Conservation (phyloP, 2,329 filamentous ascomycete species). For the Fusarium sambucinum region DNA sequence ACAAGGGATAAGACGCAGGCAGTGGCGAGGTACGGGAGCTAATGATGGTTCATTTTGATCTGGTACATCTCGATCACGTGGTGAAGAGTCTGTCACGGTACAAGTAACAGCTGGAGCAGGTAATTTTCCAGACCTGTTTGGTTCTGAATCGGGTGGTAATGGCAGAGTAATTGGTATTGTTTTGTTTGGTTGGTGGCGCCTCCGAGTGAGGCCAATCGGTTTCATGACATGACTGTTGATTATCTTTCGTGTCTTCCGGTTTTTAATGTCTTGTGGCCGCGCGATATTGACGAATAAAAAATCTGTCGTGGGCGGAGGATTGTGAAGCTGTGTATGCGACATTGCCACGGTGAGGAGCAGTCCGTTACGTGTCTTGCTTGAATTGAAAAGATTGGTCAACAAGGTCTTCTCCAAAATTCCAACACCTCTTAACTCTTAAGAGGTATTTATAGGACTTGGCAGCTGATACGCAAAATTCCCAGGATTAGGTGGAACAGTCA, state of each 20-base stretch:
- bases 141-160: not conserved
- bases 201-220: conserved; percentile 1
- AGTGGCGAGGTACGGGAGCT: not conserved
- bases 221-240: conserved; percentile 32
- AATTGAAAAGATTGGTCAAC: not conserved
- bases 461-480: not conserved
- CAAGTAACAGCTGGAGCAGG: not conserved
- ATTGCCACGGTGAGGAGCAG: not conserved
- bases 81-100: not conserved
- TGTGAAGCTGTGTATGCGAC: not conserved
- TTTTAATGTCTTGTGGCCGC: conserved; percentile 14
- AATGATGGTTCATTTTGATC: not conserved
- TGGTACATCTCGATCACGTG: not conserved
- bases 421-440: not conserved
- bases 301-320: not conserved
- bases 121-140: accelerated
- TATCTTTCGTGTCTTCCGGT: conserved; percentile 2
- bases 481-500: not conserved
- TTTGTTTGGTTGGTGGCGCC: not conserved
- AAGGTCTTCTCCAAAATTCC: not conserved
- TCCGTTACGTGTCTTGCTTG: not conserved
- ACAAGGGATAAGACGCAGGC: not conserved
- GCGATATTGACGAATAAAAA: conserved; percentile 24
- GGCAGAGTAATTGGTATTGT: not conserved
- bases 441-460: not conserved